Evolutionary conservation across 805 yeast species (phyloP).

Genomic region (Candida morakotiae): DNA sequence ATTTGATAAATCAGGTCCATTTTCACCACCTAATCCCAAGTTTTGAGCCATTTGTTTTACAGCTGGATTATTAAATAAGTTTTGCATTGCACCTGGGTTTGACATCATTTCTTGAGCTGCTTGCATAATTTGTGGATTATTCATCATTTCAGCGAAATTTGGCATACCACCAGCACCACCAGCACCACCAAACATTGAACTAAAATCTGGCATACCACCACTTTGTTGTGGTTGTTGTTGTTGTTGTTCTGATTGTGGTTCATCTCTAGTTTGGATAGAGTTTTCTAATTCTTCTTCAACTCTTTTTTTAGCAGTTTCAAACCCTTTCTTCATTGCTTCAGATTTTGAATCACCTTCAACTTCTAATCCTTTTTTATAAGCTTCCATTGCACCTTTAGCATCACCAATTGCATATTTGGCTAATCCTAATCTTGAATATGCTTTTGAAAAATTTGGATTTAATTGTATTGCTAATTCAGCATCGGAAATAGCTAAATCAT

Average conservation of each 20-base stretch:
- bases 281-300: conserved; percentile 69
- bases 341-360: conserved; percentile 81
- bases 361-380: conserved; percentile 83
- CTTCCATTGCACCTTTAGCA: conserved; percentile 82
- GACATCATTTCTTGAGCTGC: conserved; percentile 87
- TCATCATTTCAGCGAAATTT: conserved; percentile 64
- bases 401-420: conserved; percentile 95
- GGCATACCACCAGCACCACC: conserved; percentile 63
- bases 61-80: conserved; percentile 76
- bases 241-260: conserved; percentile 15
- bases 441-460: conserved; percentile 83
- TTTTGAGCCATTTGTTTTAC: conserved; percentile 79
- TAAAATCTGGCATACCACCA: conserved; percentile 39
- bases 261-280: conserved; percentile 28
- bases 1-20: conserved; percentile 56
- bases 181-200: conserved; percentile 46
- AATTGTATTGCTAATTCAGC: conserved; percentile 76
- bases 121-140: conserved; percentile 88
- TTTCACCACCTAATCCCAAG: conserved; percentile 64
- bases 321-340: conserved; percentile 89
- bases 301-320: conserved; percentile 86
- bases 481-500: conserved; percentile 75
- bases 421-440: conserved; percentile 90
- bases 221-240: conserved; percentile 38
- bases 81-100: conserved; percentile 71